These are phyloP conservation scores for Cyclospora cayetanensis DNA, from an alignment of 169 alveolate genomes.

Conservation along the genomic window DNA sequence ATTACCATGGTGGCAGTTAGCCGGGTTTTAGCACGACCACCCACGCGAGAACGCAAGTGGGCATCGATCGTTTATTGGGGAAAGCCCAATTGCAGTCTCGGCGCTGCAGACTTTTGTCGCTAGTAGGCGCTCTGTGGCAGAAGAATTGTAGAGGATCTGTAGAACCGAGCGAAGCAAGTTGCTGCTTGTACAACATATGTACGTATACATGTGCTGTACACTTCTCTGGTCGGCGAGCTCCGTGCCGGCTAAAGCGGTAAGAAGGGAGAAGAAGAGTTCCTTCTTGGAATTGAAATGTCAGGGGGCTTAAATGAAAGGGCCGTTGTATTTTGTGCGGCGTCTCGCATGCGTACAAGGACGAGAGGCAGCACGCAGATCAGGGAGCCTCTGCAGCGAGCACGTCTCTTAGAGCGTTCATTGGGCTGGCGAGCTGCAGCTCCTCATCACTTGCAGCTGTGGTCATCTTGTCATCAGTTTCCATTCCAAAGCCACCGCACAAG, in stretches of 20 bases:
- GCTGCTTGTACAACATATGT: neutral
- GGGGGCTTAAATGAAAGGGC: neutral
- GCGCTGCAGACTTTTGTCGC: no score
- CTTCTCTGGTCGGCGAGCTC: no score
- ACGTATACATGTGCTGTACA: neutral
- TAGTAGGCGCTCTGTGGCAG: neutral
- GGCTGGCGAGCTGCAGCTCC: conserved; percentile 62
- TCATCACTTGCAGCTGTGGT: conserved; percentile 58
- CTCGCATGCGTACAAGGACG: neutral
- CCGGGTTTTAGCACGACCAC: no score
- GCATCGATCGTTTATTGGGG: no score
- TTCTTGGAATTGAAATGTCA: no score
- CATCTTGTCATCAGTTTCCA: conserved; percentile 56
- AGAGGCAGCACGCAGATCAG: neutral
- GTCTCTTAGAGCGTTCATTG: conserved; percentile 46
- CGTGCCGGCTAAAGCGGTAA: no score
- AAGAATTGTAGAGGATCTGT: neutral
- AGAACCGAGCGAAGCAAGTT: neutral
- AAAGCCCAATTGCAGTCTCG: no score
- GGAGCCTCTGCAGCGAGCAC: conserved; percentile 59
- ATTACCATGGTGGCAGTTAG: no score
- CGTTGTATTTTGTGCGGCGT: neutral
- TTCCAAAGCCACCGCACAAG: conserved; percentile 54
- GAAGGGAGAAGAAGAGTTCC: no score
- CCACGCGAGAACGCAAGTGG: no score